Evolutionary conservation across 768 basidiomycete genomes (phyloP), one percentile per base, ranked within the genome.

Genomic region (Trametes sanguinea): DNA sequence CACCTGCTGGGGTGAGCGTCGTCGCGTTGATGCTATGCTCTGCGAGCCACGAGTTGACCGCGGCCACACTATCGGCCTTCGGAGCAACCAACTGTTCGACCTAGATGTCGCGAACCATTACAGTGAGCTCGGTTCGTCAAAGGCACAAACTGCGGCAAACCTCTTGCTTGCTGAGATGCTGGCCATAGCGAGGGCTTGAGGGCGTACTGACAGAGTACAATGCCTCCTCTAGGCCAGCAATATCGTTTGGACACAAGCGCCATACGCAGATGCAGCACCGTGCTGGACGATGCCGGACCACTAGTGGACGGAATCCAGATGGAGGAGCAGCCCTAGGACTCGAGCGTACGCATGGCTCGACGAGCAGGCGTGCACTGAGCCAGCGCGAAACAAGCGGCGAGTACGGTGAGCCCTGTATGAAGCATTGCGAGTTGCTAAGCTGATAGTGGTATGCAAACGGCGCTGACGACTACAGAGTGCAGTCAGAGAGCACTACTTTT

Each of bases 121-220:
- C 35, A 6, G 42, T 43, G 14, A 43, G n/a, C 13, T 14, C 14
- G 42, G 42, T 16, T 43, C 9, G 13, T 8, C 9, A 43, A 14
- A 14, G 14, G 14, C 14, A 16, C 14, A 8, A n/a, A 9, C 7
- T 43, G 35, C 3, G 30, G 69, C 70, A 54, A 66, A 70, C 37
- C 45, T 52, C 35, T 58, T 51, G 53, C 62, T 69, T 44, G 35
- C 52, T 11, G 63, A 72, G 22, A 65, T 69, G 59, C 58, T 68
- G 55, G 61, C 69, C 75, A 65, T 76, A 80, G 13, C 65, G 55
- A n/a, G 68, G 65, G 64, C 72, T 78, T 27, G 65, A 61, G 6
- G 79, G 77, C 10, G 72, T 73, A 60, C 76, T 77, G 67, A 78
- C 76, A 40, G 71, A 75, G 55, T 70, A 67, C 14, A 78, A 70